Evolutionary conservation across 2,329 filamentous ascomycete genomes (phyloP).

Genomic region (Calonectria fujianensis): DNA sequence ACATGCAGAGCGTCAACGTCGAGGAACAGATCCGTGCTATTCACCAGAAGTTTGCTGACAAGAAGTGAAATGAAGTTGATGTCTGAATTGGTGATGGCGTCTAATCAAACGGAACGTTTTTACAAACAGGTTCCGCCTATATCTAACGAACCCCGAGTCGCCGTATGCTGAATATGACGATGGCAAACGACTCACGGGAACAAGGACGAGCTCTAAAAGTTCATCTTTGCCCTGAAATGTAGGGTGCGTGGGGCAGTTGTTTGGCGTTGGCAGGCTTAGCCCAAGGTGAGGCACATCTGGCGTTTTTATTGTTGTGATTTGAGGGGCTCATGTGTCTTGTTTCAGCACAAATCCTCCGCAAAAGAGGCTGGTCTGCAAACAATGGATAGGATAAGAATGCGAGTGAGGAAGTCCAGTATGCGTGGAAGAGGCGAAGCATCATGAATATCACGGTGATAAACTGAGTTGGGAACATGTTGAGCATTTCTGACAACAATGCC

Average conservation of each 20-base stretch:
- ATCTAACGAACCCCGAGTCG: constrained; percentile 21
- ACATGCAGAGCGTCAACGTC: constrained; percentile 83
- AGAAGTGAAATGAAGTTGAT: constrained; percentile 54
- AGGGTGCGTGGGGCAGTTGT: constrained; percentile 24
- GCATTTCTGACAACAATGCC: constrained; percentile 8
- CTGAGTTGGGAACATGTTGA: constrained; percentile 1
- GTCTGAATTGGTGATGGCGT: constrained; percentile 14
- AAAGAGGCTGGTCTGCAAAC: constrained; percentile 29
- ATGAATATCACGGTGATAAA: background rate
- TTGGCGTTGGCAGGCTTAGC: constrained; percentile 51
- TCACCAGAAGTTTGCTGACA: constrained; percentile 71
- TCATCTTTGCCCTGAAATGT: background rate
- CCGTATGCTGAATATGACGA: background rate
- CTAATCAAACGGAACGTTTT: constrained; percentile 5
- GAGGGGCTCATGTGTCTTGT: constrained; percentile 53
- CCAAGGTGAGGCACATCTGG: constrained; percentile 56
- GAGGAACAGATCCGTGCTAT: constrained; percentile 87
- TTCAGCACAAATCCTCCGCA: constrained; percentile 47
- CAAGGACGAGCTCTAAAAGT: background rate
- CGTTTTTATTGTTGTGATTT: constrained; percentile 51
- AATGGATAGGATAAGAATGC: constrained; percentile 24
- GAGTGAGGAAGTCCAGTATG: background rate
- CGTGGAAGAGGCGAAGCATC: background rate
- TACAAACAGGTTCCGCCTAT: constrained; percentile 13
- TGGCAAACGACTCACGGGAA: background rate